Base-by-base conservation (phyloP, 2,329 filamentous ascomycete species). In the Hymenoscyphus linearis region DNA sequence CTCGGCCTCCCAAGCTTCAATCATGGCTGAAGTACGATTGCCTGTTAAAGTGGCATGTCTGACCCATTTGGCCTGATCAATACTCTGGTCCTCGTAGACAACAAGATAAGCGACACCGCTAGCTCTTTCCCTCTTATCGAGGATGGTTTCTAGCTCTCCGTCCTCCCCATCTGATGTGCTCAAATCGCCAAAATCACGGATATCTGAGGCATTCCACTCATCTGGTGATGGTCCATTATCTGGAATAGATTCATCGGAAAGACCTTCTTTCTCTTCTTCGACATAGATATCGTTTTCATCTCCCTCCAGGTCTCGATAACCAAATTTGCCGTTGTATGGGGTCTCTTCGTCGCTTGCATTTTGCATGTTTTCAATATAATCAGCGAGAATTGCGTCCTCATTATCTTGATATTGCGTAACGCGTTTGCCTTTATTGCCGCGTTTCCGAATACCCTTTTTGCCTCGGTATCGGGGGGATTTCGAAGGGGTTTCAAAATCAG, bases 51-150 rank as follows among this genome's bases (percentile, higher is more conserved):
- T 71, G 36, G 68, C 64, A 3, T 68, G 64, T 6, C 76, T 75
- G 35, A 82, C 71, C 81, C 81, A 84, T 59, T 75, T 76, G 34
- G 80, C 78, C 62, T 82, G 78, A 63, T 81, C 78, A 1, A 71
- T 65, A 12, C 72, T 71, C 12, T 76, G 73, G 36, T 76, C 75
- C 63, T 77, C 69, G 67, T 78, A 79, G 35, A 79, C 76, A n/a
- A 82, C 76, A 34, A 83, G 76, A 67, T 83, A 84, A 62, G 82
- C 80, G 2, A 76, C 52, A 31, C 80, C 80, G 52, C 69, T 74
- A 22, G 72, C 70, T 50, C 79, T 76, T 25, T 74, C 71, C 52
- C 81, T 75, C 63, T 77, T 80, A 7, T 76, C 74, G 3, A 82
- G 64, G 14, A 84, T 73, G 6, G 71, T 73, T 36, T 72, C 70